Conservation (phyloP, 139 green algal genomes). For the Micractinium sp. region DNA sequence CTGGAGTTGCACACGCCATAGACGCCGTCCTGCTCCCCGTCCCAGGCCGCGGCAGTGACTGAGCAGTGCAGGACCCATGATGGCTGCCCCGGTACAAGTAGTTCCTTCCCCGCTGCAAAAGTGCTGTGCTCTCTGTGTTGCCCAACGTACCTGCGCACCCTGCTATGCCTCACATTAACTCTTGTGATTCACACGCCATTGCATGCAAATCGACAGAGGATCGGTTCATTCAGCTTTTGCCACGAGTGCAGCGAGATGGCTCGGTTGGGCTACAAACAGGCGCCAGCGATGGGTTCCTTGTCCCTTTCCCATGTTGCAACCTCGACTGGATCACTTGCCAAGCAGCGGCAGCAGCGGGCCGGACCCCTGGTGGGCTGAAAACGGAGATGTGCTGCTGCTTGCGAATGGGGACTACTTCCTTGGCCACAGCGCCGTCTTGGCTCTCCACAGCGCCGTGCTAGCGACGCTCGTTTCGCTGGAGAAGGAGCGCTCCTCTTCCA, state of each 20-base stretch:
- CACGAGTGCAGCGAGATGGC: no score
- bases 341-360: no score
- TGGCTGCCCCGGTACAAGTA: neutral
- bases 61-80: neutral
- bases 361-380: no score
- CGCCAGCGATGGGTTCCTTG: neutral
- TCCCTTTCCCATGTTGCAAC: no score
- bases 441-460: neutral
- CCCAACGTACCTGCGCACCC: neutral
- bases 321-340: no score
- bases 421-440: neutral
- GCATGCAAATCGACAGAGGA: no score
- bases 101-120: neutral
- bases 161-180: neutral
- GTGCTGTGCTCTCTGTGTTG: neutral
- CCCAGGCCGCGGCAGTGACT: neutral
- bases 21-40: conserved; percentile 2
- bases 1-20: neutral
- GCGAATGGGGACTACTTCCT: neutral
- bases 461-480: neutral
- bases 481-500: neutral
- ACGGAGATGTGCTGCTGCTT: no score
- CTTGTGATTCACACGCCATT: neutral
- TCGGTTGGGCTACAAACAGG: no score
- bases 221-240: no score